These are phyloP conservation scores for Nakazawaea populi DNA, from an alignment of 805 yeast genomes.

Conservation along the genomic window DNA sequence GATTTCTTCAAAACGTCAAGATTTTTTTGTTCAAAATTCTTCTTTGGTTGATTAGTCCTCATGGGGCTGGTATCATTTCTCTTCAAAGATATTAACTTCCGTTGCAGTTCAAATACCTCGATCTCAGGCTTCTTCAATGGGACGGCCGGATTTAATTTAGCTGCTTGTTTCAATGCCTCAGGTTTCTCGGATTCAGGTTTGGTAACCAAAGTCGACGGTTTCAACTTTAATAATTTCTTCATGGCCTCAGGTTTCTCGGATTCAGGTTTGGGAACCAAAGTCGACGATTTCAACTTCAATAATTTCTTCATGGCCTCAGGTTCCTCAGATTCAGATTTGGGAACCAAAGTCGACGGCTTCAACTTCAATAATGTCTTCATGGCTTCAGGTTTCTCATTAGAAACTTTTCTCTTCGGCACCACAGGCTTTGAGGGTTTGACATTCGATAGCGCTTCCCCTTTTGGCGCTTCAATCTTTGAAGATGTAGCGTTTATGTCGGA, in stretches of 20 bases:
- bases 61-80: neutral
- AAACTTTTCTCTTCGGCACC: neutral
- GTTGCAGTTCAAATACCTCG: conserved; percentile 3
- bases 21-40: conserved; percentile 7
- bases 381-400: conserved; percentile 13
- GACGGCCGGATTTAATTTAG: conserved; percentile 10
- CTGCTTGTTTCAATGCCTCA: conserved; percentile 21
- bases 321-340: conserved; percentile 13
- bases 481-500: neutral
- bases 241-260: conserved; percentile 23
- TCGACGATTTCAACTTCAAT: conserved; percentile 15
- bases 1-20: conserved; percentile 7
- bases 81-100: neutral
- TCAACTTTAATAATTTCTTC: conserved; percentile 11
- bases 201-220: conserved; percentile 15
- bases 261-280: conserved; percentile 13
- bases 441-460: conserved; percentile 13
- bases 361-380: conserved; percentile 11
- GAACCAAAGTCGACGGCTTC: conserved; percentile 15
- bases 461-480: neutral
- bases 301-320: conserved; percentile 22
- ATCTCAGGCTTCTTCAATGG: conserved; percentile 5
- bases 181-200: conserved; percentile 17
- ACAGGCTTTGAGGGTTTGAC: conserved; percentile 12
- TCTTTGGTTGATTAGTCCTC: neutral